Evolutionary conservation across 257 asterid species (phyloP).

Genomic region (Rhazya stricta): DNA sequence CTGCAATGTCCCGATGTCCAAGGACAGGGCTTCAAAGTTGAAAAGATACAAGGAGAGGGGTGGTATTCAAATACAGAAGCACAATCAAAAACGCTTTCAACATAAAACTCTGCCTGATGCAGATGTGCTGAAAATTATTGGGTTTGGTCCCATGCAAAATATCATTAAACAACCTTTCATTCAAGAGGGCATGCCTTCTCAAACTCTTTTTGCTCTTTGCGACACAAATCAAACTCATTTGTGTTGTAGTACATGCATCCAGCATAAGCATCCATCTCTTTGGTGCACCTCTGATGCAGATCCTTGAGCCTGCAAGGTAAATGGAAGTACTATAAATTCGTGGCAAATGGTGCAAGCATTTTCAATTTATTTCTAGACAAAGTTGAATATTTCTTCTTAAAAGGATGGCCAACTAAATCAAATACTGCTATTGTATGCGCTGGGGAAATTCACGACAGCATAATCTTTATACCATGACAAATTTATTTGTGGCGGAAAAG

Average conservation of each 20-base stretch:
- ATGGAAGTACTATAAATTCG: not conserved
- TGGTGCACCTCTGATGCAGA: constrained; percentile 78
- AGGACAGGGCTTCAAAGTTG: not conserved
- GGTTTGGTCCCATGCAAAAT: not conserved
- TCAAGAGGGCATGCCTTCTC: constrained; percentile 74
- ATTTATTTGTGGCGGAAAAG: no score
- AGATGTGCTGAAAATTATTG: constrained; percentile 18
- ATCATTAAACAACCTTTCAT: not conserved
- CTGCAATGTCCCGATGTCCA: not conserved
- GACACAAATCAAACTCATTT: constrained; percentile 85
- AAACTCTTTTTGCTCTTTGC: constrained; percentile 81
- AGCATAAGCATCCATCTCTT: constrained; percentile 84
- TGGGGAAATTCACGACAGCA: not conserved
- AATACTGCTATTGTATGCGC: not conserved
- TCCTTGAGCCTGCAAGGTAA: constrained; percentile 61
- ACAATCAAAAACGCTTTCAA: not conserved
- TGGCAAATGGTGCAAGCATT: not conserved
- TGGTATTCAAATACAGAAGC: not conserved
- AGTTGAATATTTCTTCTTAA: no score
- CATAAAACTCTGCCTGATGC: constrained; percentile 4
- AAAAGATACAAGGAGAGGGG: not conserved
- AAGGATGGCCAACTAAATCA: not conserved
- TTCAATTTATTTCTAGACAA: not conserved
- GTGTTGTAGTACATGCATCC: constrained; percentile 96
- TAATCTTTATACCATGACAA: not conserved